Base-by-base conservation (phyloP, 768 basidiomycete genomes). In the Auriscalpium vulgare region DNA sequence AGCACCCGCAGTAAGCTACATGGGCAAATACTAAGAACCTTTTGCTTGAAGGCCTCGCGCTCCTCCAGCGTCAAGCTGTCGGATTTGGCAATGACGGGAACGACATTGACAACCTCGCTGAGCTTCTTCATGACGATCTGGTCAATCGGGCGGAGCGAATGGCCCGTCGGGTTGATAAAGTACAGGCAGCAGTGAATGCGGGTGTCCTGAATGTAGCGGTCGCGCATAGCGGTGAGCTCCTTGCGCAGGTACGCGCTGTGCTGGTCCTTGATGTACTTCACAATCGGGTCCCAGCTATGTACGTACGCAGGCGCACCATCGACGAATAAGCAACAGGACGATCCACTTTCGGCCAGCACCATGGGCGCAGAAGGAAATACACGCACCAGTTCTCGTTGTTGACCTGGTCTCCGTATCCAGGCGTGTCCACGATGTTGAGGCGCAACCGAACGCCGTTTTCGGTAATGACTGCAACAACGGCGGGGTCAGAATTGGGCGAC, bases 221-320 rank as follows among this genome's bases (percentile, higher is more conserved):
- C 95, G 60, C 97, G 89, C 88, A 93, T 93, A 2, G 97, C 95
- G 3, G 97, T 98, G 61, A 98, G 79, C 77, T 99, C 95, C 75
- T 99, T 98, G 73, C 97, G 91, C 53, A 99, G 83, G 74, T 97
- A 99, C 38, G 94, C 92, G 69, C 91, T 94, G 78, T 98, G 95
- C 70, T 98, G 95, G 79, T 98, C 95, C 77, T 95, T 93, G 78
- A 97, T 97, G 72, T 99, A 97, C 73, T 97, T 97, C 69, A 98
- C 81, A 66, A 99, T 98, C 45, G 95, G 91, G 67, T 99, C 95
- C 95, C 95, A 99, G 79, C 91, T 95, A 58, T 11, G 37, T 21
- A 50, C 35, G 34, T 35, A 38, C 8, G 43, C 49, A 50, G 21
- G 23, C 21, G 17, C 40, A 49, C 34, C 16, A 54, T 14, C 46